Percentiles rank a stretch among this genome's conserved stretches.
Evolutionary conservation across 2,329 filamentous ascomycete species (phyloP).

Genomic region (Xylaria sp.): DNA sequence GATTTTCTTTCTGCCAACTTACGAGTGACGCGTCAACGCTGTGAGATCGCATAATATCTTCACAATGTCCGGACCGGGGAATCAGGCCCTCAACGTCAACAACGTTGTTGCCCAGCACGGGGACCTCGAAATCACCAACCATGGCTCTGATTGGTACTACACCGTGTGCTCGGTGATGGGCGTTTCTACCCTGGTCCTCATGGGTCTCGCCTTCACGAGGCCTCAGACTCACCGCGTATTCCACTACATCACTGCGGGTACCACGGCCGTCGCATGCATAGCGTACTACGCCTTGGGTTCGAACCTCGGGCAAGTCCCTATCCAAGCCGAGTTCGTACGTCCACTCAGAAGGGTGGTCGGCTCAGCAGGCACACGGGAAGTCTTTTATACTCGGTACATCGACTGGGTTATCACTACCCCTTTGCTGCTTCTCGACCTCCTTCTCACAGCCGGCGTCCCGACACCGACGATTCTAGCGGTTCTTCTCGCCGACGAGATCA

Average conservation of each 20-base stretch:
- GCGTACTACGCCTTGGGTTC: slow-evolving; percentile 70
- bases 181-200: slow-evolving; percentile 53
- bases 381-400: slow-evolving; percentile 69
- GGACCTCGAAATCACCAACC: slow-evolving; percentile 60
- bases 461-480: slow-evolving; percentile 66
- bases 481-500: slow-evolving; percentile 64
- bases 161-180: slow-evolving; percentile 64
- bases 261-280: slow-evolving; percentile 62
- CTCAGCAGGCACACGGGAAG: slow-evolving; percentile 57
- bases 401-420: slow-evolving; percentile 68
- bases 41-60: too few species aligned
- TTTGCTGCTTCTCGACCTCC: slow-evolving; percentile 62
- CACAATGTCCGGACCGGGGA: slow-evolving; percentile 39
- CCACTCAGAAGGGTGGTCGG: slow-evolving; percentile 46
- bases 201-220: slow-evolving; percentile 55
- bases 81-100: slow-evolving; percentile 51
- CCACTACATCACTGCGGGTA: slow-evolving; percentile 64
- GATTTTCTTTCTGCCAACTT: too few species aligned
- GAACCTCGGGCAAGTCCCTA: slow-evolving; percentile 64
- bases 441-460: slow-evolving; percentile 66
- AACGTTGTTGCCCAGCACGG: slow-evolving; percentile 50
- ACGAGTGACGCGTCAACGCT: not conserved
- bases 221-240: slow-evolving; percentile 60
- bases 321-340: slow-evolving; percentile 60
- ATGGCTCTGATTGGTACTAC: slow-evolving; percentile 66